Conservation (phyloP, 2,329 filamentous ascomycete species). For the Peltaster fructicola region DNA sequence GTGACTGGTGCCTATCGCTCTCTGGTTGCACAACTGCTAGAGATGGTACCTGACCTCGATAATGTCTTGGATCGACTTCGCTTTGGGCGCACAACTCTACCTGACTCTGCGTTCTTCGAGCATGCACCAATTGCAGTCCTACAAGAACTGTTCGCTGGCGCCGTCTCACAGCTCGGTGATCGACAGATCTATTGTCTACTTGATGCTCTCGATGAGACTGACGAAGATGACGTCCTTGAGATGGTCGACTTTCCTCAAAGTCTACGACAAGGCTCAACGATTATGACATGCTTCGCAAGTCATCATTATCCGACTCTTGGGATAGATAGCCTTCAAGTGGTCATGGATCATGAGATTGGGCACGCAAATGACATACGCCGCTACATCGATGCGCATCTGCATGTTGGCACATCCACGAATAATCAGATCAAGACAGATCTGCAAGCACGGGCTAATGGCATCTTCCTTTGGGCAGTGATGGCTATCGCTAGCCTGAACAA, state of each 20-base stretch:
- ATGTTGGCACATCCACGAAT: too few species aligned
- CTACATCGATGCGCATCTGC: slow-evolving; percentile 22
- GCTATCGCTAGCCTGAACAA: slow-evolving; percentile 30
- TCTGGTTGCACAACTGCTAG: slow-evolving; percentile 30
- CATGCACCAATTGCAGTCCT: too few species aligned
- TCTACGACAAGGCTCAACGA: slow-evolving; percentile 10
- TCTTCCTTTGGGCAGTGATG: slow-evolving; percentile 31
- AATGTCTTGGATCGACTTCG: too few species aligned
- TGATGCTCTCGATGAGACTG: slow-evolving; percentile 31
- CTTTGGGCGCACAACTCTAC: too few species aligned
- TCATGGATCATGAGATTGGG: slow-evolving; percentile 20
- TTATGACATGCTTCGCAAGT: slow-evolving; percentile 24
- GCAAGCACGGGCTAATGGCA: slow-evolving; percentile 21
- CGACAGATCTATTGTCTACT: slow-evolving; percentile 23
- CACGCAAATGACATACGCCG: slow-evolving; percentile 17
- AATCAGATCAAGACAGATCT: slow-evolving; percentile 16
- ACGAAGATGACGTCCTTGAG: slow-evolving; percentile 20
- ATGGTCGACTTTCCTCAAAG: slow-evolving; percentile 22
- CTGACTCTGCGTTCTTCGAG: too few species aligned
- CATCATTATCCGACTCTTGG: slow-evolving; percentile 27
- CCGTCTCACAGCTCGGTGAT: too few species aligned
- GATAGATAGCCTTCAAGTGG: slow-evolving; percentile 14
- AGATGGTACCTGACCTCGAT: slow-evolving; percentile 16
- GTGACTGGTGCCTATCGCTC: slow-evolving; percentile 34
- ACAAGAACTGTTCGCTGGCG: too few species aligned